These are phyloP conservation scores for Lophiotrema nucula DNA, from an alignment of 495 filamentous ascomycete genomes.

Conservation along the genomic window DNA sequence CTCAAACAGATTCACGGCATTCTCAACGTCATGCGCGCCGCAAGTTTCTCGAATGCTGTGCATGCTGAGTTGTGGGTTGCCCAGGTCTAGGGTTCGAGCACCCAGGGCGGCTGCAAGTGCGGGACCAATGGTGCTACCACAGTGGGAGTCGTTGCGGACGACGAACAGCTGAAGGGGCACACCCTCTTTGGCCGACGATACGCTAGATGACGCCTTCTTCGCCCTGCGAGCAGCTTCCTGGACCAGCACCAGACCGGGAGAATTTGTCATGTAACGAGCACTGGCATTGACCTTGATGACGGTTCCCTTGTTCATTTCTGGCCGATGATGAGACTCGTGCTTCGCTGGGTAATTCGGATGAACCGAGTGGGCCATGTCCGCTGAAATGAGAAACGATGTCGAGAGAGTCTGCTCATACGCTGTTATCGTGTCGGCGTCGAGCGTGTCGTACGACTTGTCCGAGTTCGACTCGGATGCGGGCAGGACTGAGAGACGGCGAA, in stretches of 20 bases:
- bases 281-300: constrained; percentile 99
- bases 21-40: constrained; percentile 81
- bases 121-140: constrained; percentile 94
- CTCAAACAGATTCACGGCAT: constrained; percentile 82
- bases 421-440: constrained; percentile 57
- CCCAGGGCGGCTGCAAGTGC: constrained; percentile 87
- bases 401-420: constrained; percentile 91
- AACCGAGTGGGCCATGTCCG: constrained; percentile 94
- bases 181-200: constrained; percentile 40
- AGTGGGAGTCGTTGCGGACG: constrained; percentile 89
- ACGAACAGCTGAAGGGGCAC: constrained; percentile 95
- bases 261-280: constrained; percentile 91
- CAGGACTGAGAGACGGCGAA: constrained; percentile 82
- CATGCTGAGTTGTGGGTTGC: constrained; percentile 96
- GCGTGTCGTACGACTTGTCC: constrained; percentile 52
- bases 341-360: constrained; percentile 92
- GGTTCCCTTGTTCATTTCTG: constrained; percentile 92
- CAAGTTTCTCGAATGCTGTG: constrained; percentile 94
- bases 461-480: constrained; percentile 52
- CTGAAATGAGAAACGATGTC: constrained; percentile 91
- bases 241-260: constrained; percentile 87
- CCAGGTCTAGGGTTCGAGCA: constrained; percentile 83
- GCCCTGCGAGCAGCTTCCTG: constrained; percentile 78
- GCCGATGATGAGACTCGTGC: constrained; percentile 86
- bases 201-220: constrained; percentile 42